phyloP scores from a whole-genome alignment of 2,329 filamentous ascomycete genomes.

The Dactylellina drechsleri region DNA sequence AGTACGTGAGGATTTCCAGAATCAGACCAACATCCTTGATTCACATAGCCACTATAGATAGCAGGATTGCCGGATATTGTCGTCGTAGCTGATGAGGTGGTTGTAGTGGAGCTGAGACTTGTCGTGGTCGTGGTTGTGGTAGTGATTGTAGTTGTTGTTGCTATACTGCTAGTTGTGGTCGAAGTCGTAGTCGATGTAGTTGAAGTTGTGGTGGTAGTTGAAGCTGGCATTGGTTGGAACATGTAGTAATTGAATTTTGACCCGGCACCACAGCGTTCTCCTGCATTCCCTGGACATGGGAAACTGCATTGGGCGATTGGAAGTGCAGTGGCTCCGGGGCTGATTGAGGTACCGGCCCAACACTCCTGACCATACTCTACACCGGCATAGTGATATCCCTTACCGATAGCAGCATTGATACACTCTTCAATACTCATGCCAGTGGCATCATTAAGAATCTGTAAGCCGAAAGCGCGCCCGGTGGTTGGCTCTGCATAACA shows the following conservation, averaged over 20 bases:
- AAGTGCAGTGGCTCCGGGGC: conserved; percentile 24
- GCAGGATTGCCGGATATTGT: conserved; percentile 17
- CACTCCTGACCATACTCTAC: conserved; percentile 58
- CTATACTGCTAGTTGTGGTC: conserved; percentile 53
- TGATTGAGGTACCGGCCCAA: conserved; percentile 57
- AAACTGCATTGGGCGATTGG: conserved; percentile 52
- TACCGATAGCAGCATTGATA: conserved; percentile 39
- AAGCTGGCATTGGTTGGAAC: neutral
- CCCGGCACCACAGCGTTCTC: conserved; percentile 62
- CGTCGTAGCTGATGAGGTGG: neutral
- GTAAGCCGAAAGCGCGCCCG: neutral
- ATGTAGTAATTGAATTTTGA: neutral
- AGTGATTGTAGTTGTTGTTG: conserved; percentile 21
- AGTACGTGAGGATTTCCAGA: conserved; percentile 4
- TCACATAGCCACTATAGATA: conserved; percentile 9
- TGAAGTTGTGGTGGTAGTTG: neutral
- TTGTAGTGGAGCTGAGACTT: conserved; percentile 44
- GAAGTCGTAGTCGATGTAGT: conserved; percentile 9
- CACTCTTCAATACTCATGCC: conserved; percentile 50
- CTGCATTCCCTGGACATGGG: conserved; percentile 61
- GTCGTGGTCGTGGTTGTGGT: conserved; percentile 13
- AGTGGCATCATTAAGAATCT: conserved; percentile 22
- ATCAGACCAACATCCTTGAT: conserved; percentile 19
- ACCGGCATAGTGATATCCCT: conserved; percentile 59
- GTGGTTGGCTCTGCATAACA: conserved; percentile 6